Evolutionary conservation across 2,329 filamentous ascomycete species (phyloP), one percentile per base, ranked within the genome.

Genomic region (Aspergillus pseudoglaucus): DNA sequence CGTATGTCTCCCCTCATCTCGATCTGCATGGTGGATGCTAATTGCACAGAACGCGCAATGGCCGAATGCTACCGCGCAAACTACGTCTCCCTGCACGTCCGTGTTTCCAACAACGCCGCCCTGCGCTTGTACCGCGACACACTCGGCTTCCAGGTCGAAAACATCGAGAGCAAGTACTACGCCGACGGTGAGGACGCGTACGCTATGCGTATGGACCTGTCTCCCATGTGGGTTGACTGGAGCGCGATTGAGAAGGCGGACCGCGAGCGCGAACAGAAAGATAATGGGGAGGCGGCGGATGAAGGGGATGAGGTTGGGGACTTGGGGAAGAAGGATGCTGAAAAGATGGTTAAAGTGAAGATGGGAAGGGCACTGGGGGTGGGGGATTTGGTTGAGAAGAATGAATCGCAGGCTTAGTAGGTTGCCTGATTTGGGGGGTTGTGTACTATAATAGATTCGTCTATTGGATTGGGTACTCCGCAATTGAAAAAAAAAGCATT

Each of bases 141-240:
- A 0, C 82, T 96, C 1, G 85, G 88, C 47, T 97, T 96, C 77
- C 81, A 84, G 65, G 87, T 88, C 57, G 88, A 93, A 56, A 93
- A 90, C 42, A 57, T 72, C 32, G 68, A 72, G 54, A 59, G 62
- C 53, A 71, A 69, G 54, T 71, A 72, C 60, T 98, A 98, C 67
- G 93, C 93, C 49, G 93, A 98, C 68, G 91, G 91, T 51, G 93
- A 98, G 74, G 89, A 98, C 74, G 93, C 93, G 33, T 95, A 84
- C 66, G 87, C 83, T 64, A 98, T 98, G 93, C 84, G 84, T 53
- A 87, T 95, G 67, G 86, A 97, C 62, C 78, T 98, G 65, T 75
- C 53, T 61, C 56, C 43, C 55, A 70, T 64, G 67, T 75, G 64
- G 70, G 63, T 67, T 32, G 71, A 75, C 45, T 69, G 57, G 74